These are phyloP conservation scores for Solanum gracilifrons DNA, from an alignment of 257 asterid genomes.

Conservation along the genomic window DNA sequence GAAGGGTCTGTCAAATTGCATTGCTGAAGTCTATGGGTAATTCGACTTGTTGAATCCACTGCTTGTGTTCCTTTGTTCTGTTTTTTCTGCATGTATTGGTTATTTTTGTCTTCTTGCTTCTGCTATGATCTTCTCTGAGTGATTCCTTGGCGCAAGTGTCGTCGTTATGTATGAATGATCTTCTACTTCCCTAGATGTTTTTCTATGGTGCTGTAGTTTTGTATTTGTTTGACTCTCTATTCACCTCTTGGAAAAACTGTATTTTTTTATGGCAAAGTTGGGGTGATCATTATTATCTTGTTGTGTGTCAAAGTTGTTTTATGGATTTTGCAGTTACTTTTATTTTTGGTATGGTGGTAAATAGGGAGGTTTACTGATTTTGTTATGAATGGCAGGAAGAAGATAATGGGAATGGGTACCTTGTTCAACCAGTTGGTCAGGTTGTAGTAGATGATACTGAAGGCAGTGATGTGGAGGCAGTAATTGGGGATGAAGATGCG, in stretches of 20 bases:
- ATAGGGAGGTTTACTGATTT: background rate
- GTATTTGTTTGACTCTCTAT: background rate
- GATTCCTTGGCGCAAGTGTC: background rate
- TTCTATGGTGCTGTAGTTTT: background rate
- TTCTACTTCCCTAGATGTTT: background rate
- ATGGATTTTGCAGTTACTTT: background rate
- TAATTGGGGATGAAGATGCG: conserved; percentile 34
- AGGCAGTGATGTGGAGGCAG: conserved; percentile 29
- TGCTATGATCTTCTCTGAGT: background rate
- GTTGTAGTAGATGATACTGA: conserved; percentile 31
- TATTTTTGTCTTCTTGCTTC: background rate
- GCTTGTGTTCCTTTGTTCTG: background rate
- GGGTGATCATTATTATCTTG: background rate
- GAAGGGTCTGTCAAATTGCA: background rate
- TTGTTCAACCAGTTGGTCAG: conserved; percentile 68
- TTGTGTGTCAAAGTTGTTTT: background rate
- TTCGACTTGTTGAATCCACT: background rate
- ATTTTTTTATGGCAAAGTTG: background rate
- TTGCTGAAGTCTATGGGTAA: background rate
- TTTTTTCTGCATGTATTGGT: background rate
- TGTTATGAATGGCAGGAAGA: conserved; percentile 55
- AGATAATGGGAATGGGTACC: conserved; percentile 48
- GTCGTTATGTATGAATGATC: background rate
- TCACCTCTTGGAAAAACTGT: background rate
- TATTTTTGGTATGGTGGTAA: background rate